Evolutionary conservation across 1,284 basidiomycete genomes (phyloP), one percentile per base, ranked within the genome.

Genomic region (Cryptococcus floricola): DNA sequence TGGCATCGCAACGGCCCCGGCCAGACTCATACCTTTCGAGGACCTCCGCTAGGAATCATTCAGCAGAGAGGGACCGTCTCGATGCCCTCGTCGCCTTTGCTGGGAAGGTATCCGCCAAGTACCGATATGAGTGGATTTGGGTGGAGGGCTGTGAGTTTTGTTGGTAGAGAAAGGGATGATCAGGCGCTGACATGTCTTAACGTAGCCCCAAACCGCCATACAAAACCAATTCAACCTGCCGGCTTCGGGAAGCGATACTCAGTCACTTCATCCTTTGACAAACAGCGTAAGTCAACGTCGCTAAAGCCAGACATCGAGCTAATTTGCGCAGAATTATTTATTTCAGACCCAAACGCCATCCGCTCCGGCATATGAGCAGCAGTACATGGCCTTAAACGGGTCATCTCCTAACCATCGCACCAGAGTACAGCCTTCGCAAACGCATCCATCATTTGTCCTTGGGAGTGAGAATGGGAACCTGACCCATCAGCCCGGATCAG

Each of bases 31-130:
- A 34, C 3, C 10, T 34, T 34, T 34, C 3, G 31, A 6, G 58
- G 51, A 2, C 14, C 50, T n/a, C 54, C 54, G 1, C 25, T 56
- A 4, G 58, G 58, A 5, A 45, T n/a, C 2, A 31, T 43, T 4
- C 53, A 59, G 41, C 53, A 59, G 41, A 44, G 60, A 44, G 64
- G 64, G 4, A 66, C 64, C 0, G 52, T 66, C 39, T 58, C 57
- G 6, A 56, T 66, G 60, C 64, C 64, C 16, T 60, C 56, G 42
- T 61, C 59, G 4, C 64, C 64, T 16, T 39, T 54, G 16, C 34
- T 58, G 53, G 44, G 38, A 19, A 59, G 50, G 41, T 12, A 46
- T 28, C 7, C 19, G 14, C 2, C 9, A 25, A 28, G 38, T 37
- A 31, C 18, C 4, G 19, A 19, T 51, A 18, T 31, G 10, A 27